Evolutionary conservation across 805 yeast genomes (phyloP).

Genomic region (Saccharomycopsis capsularis): DNA sequence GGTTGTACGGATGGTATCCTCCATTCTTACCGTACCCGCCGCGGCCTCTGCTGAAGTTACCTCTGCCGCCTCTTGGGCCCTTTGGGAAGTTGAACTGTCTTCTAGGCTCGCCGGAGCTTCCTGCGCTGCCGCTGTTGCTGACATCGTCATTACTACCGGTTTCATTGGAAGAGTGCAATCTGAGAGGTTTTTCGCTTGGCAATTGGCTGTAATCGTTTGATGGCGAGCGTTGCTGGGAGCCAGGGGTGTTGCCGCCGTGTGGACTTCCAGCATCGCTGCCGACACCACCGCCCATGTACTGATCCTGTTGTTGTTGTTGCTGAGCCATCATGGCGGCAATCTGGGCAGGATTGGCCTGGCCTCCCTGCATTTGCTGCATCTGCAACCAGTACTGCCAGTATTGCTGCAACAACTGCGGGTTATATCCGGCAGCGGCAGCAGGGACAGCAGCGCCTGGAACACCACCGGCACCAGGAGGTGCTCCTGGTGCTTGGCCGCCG

Average conservation of each 20-base stretch:
- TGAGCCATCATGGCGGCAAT: slow-evolving; percentile 8
- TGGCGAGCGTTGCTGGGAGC: background rate
- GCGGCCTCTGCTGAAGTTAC: slow-evolving; percentile 8
- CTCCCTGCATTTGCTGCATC: slow-evolving; percentile 30
- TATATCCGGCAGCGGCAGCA: slow-evolving; percentile 28
- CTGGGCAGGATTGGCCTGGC: slow-evolving; percentile 5
- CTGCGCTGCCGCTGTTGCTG: background rate
- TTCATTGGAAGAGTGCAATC: slow-evolving; percentile 17
- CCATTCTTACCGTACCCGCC: slow-evolving; percentile 14
- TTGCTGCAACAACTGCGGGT: slow-evolving; percentile 54
- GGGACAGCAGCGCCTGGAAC: slow-evolving; percentile 17
- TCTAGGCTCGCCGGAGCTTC: background rate
- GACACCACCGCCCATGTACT: background rate
- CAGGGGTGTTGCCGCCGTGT: no score
- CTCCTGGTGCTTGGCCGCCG: slow-evolving; percentile 26
- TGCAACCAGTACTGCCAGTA: slow-evolving; percentile 64
- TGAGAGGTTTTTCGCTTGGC: slow-evolving; percentile 15
- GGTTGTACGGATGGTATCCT: slow-evolving; percentile 31
- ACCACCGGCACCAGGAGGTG: slow-evolving; percentile 13
- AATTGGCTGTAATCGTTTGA: background rate
- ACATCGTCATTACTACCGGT: background rate
- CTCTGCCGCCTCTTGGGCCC: slow-evolving; percentile 16
- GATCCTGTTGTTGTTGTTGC: background rate
- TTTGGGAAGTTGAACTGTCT: slow-evolving; percentile 10
- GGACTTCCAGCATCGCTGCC: no score